Percentiles rank a stretch among this genome's conserved stretches.
Evolutionary conservation across 2,329 filamentous ascomycete species (phyloP).

Genomic region (Venturia asperata): DNA sequence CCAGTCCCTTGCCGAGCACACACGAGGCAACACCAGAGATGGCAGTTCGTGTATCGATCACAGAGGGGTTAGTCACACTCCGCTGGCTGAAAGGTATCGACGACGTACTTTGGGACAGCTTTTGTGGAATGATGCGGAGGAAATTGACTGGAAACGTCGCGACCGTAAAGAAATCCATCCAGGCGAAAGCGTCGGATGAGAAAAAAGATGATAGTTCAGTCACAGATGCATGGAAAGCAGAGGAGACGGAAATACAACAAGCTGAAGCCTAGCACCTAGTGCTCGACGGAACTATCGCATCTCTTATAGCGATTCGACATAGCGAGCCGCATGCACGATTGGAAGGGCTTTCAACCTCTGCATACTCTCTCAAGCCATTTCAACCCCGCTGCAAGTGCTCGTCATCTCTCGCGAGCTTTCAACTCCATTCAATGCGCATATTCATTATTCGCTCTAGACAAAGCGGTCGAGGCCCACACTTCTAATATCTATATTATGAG

Average conservation of each 20-base stretch:
- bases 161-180: background rate
- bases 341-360: no score
- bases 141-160: constrained; percentile 24
- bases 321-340: no score
- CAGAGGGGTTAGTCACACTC: constrained; percentile 37
- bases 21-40: constrained; percentile 32
- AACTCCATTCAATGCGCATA: no score
- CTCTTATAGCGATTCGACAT: no score
- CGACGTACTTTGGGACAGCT: constrained; percentile 72
- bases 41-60: constrained; percentile 36
- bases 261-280: background rate
- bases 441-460: no score
- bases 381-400: no score
- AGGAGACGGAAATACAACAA: background rate
- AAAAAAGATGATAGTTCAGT: background rate
- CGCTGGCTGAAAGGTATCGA: constrained; percentile 74
- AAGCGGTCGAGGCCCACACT: no score
- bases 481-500: no score
- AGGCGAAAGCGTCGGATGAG: background rate
- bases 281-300: no score
- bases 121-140: constrained; percentile 69
- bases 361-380: no score
- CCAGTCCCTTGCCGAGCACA: constrained; percentile 11
- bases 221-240: background rate
- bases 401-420: no score